A percentile compares a stretch with the other conserved stretches of the same genome.
Conservation (phyloP, 176 grass and related monocot species). For the Cenchrus americanus region DNA sequence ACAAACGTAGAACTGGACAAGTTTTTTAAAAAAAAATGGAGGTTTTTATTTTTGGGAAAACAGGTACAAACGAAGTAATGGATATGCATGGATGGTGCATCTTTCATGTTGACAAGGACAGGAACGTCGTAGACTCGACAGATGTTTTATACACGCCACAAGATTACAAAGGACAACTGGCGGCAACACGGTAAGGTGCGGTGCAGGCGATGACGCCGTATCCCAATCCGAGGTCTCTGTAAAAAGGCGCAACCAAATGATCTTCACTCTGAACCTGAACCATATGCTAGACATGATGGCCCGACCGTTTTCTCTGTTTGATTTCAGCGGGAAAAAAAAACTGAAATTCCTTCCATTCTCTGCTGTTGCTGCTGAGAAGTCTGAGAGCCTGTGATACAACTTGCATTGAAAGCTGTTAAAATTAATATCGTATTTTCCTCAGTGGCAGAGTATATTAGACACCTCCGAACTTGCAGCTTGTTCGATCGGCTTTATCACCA, state of each 20-base stretch:
- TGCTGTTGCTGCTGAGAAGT: not conserved
- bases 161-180: not conserved
- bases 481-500: no score
- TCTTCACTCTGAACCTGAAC: not conserved
- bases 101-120: not conserved
- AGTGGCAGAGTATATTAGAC: no score
- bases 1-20: no score
- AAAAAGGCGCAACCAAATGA: not conserved
- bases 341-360: no score
- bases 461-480: no score
- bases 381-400: no score
- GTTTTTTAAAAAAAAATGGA: no score
- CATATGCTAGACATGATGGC: not conserved
- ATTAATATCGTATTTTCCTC: no score
- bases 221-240: not conserved
- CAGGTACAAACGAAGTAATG: no score
- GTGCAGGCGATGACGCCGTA: not conserved
- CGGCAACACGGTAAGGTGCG: slow-evolving; percentile 3
- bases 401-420: no score
- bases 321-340: not conserved
- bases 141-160: not conserved
- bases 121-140: not conserved
- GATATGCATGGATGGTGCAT: no score
- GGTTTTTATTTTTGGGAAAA: no score
- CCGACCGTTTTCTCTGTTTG: not conserved